Evolutionary conservation across 768 basidiomycete genomes (phyloP), one percentile per base, ranked within the genome.

Genomic region (Sutorius australiensis): DNA sequence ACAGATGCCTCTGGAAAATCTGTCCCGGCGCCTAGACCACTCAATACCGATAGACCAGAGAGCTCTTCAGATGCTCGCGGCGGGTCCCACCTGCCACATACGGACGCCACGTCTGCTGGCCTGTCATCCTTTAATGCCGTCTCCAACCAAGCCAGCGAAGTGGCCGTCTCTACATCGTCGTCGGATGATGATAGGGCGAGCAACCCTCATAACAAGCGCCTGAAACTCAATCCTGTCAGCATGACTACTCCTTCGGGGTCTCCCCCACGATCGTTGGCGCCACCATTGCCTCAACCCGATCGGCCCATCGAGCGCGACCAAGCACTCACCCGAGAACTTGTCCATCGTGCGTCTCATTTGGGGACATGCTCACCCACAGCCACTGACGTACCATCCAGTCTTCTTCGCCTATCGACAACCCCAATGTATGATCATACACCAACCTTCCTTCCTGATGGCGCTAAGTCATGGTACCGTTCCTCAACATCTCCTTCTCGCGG

Each of bases 331-430:
- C 80, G 85, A 50, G 87, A 89, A 67, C 78, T 90, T 53, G 85
- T 86, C 32, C 87, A 87, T 65, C 73, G 87, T 87, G 67, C 65
- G 86, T 73, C 40, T 24, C 24, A 24, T 4, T 2, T 24, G 24
- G 24, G 24, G 24, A 24, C 24, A 52, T 9, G 10, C 38, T 17
- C 28, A 14, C 19, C 21, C 28, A 21, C 40, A 46, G 21, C 33
- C 33, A 31, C 46, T 60, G 21, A 63, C 9, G 2, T 31, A 43
- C 50, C 45, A 33, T 38, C 37, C 61, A 91, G 89, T 91, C 10
- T 91, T 91, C 68, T 91, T 92, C 67, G 78, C 89, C 24, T 87
- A 87, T 66, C 86, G 85, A 59, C 87, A 91, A 63, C 89, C 89
- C 24, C 81, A 84, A 55, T 81, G 86, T 34, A 77, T 84, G 60